Base-by-base conservation (phyloP, 345 rosid species). In the Populus davidiana region DNA sequence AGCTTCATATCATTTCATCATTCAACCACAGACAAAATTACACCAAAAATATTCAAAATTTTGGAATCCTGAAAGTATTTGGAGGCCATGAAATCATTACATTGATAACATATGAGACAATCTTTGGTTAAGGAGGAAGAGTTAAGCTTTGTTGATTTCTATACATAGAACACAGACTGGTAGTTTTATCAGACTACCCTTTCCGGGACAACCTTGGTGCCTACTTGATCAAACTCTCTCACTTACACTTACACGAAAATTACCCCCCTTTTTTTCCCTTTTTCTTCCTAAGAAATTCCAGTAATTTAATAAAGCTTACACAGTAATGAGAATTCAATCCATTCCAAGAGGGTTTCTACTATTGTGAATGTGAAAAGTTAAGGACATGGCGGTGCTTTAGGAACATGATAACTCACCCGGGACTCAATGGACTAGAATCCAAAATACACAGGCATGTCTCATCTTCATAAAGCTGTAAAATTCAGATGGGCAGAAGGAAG, bases 391-490 rank as follows among this genome's bases (percentile, higher is more conserved):
- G 33, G 18, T 61, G 50, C 63, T 69, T 17, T 56, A 59, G 18
- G 50, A 33, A 77, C 74, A 72, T 82, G 80, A 86, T 89, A 89
- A 90, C 94, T 87, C 92, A 95, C 99, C 98, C 99, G 84, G 72
- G 86, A 81, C 86, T 85, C 77, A 95, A 81, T 47, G 99, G 99
- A 74, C 81, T 89, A 1, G 86, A 81, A 84, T 95, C 99, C 91
- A 95, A 81, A 79, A 95, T 92, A 82, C 98, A 95, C 31, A 95
- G 77, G 81, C 97, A 95, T 85, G 68, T 77, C 71, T 95, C 96
- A 85, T 95, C 99, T 86, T 95, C 99, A 67, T 91, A 95, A 56
- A 95, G 85, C 99, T 95, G 92, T 68, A 78, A 62, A 74, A 35
- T 10, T 27, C 36, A 31, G 14, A 64, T 4, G 3, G 7, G 4